Conservation (phyloP, 2,329 filamentous ascomycete species). For the Penicillium digitatum region DNA sequence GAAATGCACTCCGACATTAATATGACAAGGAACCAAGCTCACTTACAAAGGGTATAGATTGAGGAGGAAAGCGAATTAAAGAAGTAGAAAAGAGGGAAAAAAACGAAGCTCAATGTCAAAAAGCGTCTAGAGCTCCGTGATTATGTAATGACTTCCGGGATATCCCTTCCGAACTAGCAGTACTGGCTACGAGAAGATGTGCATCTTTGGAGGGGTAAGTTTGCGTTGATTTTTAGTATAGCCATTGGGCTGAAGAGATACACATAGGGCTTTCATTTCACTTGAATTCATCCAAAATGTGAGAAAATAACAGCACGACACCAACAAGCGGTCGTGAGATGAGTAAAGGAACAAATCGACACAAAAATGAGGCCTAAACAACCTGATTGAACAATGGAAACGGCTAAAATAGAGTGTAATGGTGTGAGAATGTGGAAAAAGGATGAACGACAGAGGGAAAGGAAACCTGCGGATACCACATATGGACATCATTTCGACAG, state of each 20-base stretch:
- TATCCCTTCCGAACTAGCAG: constrained; percentile 4
- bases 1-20: neutral
- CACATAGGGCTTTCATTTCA: neutral
- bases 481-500: constrained; percentile 26
- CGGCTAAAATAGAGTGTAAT: constrained; percentile 7
- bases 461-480: constrained; percentile 16
- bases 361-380: neutral
- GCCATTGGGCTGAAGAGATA: neutral
- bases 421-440: neutral
- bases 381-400: neutral
- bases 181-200: neutral
- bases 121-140: constrained; percentile 20
- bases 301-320: neutral
- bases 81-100: constrained; percentile 22
- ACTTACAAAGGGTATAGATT: constrained; percentile 20
- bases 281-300: neutral
- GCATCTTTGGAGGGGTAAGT: neutral
- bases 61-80: constrained; percentile 12
- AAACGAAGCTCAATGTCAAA: constrained; percentile 21
- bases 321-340: neutral
- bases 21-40: neutral
- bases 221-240: neutral
- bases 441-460: constrained; percentile 9
- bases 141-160: constrained; percentile 14
- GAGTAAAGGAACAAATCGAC: neutral